A percentile compares a stretch with the other conserved stretches of the same genome.
Conservation (phyloP, 2,329 filamentous ascomycete genomes). For the Cadophora malorum region DNA sequence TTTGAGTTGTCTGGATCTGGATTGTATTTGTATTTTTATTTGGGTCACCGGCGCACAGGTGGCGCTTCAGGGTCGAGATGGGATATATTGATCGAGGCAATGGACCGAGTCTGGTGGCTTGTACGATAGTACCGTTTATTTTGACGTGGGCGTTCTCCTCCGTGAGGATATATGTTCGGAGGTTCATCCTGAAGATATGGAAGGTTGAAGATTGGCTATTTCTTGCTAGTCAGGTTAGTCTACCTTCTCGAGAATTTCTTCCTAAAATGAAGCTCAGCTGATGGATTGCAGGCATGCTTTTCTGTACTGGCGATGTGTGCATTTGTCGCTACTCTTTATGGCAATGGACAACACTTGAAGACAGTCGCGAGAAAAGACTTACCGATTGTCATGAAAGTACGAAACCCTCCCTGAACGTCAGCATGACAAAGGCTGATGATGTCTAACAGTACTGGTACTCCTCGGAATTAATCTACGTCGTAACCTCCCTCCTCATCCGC, state of each 20-base stretch:
- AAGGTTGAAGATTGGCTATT: constrained; percentile 37
- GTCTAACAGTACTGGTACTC: constrained; percentile 28
- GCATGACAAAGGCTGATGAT: neutral
- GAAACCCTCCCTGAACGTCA: neutral
- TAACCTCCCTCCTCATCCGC: constrained; percentile 32
- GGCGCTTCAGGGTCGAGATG: neutral
- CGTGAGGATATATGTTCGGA: constrained; percentile 31
- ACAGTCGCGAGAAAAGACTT: constrained; percentile 24
- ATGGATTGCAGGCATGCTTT: constrained; percentile 15
- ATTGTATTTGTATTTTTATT: neutral
- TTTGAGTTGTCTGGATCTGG: neutral
- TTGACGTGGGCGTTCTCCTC: constrained; percentile 31
- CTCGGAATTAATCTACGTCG: constrained; percentile 27
- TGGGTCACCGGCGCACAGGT: neutral
- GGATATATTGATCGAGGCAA: constrained; percentile 29
- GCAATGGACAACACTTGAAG: constrained; percentile 29
- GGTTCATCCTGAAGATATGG: constrained; percentile 32
- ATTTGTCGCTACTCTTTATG: constrained; percentile 26
- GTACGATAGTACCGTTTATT: constrained; percentile 19
- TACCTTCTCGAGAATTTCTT: neutral
- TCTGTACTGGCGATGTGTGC: constrained; percentile 20
- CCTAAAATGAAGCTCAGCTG: neutral
- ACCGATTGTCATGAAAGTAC: constrained; percentile 30
- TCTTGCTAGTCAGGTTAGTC: constrained; percentile 30
- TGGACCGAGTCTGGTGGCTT: constrained; percentile 28